Base-by-base conservation (phyloP, 768 basidiomycete species). In the Pilatotrama ljubarskyi region DNA sequence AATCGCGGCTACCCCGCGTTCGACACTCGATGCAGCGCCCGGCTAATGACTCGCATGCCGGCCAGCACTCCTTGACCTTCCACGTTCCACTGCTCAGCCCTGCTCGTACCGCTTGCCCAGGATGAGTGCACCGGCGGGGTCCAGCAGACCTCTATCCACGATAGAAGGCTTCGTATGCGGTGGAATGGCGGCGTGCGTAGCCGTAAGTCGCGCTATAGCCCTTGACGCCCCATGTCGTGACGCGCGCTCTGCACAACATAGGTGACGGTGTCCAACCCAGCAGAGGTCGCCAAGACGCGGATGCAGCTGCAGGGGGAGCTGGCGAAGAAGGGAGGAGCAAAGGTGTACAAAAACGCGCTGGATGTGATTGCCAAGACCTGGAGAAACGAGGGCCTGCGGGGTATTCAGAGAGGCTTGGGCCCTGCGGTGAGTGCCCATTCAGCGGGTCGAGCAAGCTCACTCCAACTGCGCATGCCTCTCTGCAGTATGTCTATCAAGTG, bases 221-320 rank as follows among this genome's bases (percentile, higher is more conserved):
- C 55, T 60, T 59, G 43, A 35, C 44, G 63, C 64, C 59, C 61
- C 25, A 37, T 37, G 18, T 36, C 29, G 29, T 55, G 42, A 54
- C 42, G 38, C 29, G 26, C 25, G 37, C 26, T 22, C 46, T 40
- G 14, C n/a, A 37, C 20, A 42, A 44, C 29, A 29, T 66, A 92
- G 90, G 89, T 92, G 49, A 90, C 90, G 8, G 75, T 91, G 55
- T 90, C 89, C 5, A 91, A 91, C 64, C 86, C 88, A 13, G 87
- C 86, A 5, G 88, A 89, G 68, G 93, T 95, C 20, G 90, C 91
- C 44, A 98, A 98, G 76, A 98, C 97, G 41, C 88, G 96, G 55
- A 76, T 99, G 51, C 97, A 99, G 72, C 82, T 99, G 24, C 95
- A 98, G 70, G 97, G 96, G 24, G 97, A 98, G 73, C 84, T 99